These are phyloP conservation scores for Corchorus olitorius DNA, from an alignment of 345 rosid genomes.

Conservation along the genomic window DNA sequence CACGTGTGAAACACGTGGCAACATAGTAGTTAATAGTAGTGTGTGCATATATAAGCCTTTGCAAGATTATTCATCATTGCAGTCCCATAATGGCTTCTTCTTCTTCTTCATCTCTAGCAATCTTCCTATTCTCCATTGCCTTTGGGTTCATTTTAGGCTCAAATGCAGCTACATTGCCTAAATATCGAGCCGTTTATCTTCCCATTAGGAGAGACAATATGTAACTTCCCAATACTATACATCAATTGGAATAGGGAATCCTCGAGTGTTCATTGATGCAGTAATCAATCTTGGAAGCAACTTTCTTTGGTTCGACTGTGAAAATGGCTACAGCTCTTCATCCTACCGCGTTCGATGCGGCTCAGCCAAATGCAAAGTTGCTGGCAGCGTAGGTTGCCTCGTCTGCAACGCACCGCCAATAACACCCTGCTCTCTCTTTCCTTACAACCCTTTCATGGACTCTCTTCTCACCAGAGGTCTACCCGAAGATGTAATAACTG, in stretches of 20 bases:
- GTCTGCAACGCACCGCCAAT: conserved; percentile 25
- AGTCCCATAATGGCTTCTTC: background rate
- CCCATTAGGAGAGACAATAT: conserved; percentile 45
- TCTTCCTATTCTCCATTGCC: background rate
- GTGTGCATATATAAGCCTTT: too few species aligned
- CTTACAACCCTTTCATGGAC: conserved; percentile 24
- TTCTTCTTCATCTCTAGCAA: background rate
- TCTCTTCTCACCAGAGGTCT: conserved; percentile 16
- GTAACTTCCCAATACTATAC: conserved; percentile 45
- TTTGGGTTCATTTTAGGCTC: background rate
- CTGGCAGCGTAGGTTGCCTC: conserved; percentile 19
- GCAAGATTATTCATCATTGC: too few species aligned
- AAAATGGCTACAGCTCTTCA: conserved; percentile 39
- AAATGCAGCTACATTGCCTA: too few species aligned
- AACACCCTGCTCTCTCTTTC: conserved; percentile 33
- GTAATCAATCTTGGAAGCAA: too few species aligned
- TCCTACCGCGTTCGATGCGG: conserved; percentile 31
- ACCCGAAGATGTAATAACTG: conserved; percentile 26
- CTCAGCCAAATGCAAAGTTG: conserved; percentile 31
- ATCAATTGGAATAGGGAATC: conserved; percentile 32
- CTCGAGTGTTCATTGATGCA: conserved; percentile 12
- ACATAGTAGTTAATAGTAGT: too few species aligned
- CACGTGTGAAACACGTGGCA: too few species aligned
- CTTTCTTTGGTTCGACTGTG: conserved; percentile 46
- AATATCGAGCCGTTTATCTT: conserved; percentile 2